Percentiles rank a stretch among this genome's conserved stretches.
Evolutionary conservation across 352 stramenopile species (phyloP).

Genomic region (Globisporangium middletonii): DNA sequence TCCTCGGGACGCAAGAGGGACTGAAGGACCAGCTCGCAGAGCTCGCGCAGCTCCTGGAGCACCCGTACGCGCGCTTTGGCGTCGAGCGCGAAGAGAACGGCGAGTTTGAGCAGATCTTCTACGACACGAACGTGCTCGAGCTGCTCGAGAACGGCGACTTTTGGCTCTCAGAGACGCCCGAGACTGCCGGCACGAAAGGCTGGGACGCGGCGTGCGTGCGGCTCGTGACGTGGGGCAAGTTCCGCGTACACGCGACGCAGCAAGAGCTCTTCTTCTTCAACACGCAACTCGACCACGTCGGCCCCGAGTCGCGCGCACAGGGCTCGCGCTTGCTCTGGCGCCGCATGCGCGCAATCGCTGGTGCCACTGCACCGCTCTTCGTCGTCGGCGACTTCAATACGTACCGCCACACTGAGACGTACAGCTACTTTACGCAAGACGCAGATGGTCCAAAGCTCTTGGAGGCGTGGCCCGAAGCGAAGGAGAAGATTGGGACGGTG

Average conservation of each 20-base stretch:
- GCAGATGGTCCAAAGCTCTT: slow-evolving; percentile 47
- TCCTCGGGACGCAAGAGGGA: slow-evolving; percentile 75
- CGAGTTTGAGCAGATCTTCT: slow-evolving; percentile 83
- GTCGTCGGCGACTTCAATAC: slow-evolving; percentile 84
- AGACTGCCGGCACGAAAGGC: slow-evolving; percentile 43
- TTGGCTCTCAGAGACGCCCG: slow-evolving; percentile 69
- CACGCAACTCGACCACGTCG: slow-evolving; percentile 71
- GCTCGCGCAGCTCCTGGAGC: slow-evolving; percentile 39
- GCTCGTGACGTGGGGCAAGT: slow-evolving; percentile 69
- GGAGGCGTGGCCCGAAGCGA: slow-evolving; percentile 68
- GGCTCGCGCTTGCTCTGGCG: slow-evolving; percentile 56
- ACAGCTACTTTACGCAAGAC: slow-evolving; percentile 75
- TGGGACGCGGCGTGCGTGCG: slow-evolving; percentile 67
- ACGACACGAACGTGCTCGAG: slow-evolving; percentile 48
- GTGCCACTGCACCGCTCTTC: slow-evolving; percentile 49
- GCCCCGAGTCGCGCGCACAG: slow-evolving; percentile 37
- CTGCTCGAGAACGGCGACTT: slow-evolving; percentile 60
- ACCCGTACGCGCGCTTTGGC: slow-evolving; percentile 69
- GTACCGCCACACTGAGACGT: slow-evolving; percentile 74
- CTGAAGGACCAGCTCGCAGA: slow-evolving; percentile 62
- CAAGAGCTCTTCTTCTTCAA: slow-evolving; percentile 78
- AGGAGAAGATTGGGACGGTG: slow-evolving; percentile 63
- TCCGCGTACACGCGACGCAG: slow-evolving; percentile 46
- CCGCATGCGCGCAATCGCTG: slow-evolving; percentile 54
- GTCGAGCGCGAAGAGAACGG: slow-evolving; percentile 63